Base-by-base conservation (phyloP, 2,329 filamentous ascomycete species). In the Periconia macrospinosa region DNA sequence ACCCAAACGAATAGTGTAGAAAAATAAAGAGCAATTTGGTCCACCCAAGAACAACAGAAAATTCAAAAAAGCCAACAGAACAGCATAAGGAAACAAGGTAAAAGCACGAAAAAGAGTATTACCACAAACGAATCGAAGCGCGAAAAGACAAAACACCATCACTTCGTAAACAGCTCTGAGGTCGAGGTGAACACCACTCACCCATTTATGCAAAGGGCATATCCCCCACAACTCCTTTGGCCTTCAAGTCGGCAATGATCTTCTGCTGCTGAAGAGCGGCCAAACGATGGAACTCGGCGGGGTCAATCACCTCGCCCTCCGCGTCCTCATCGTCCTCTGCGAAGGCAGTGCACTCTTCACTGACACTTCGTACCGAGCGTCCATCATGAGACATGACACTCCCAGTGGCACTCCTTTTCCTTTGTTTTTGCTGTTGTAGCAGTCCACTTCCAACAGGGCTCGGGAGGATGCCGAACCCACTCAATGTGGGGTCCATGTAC, bases 261-360 rank as follows among this genome's bases (percentile, higher is more conserved):
- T 37, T 20, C 41, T 15, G n/a, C 30, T 50, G 48, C 30, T 45
- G 27, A 18, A 33, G 7, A 8, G 19, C 27, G 10, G 35, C 43
- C 43, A 30, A 20, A 13, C 14, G 19, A 35, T 41, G 41, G 14
- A 10, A 10, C 15, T 23, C 45, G 5, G 19, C 27, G 18, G 8
- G 13, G 8, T 37, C 48, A 15, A 27, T 30, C 8, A 6, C 42
- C 18, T 44, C 44, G 10, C 27, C 45, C 19, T 47, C 50, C 8
- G 30, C 43, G 18, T 47, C 50, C 9, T 50, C 48, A 20, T 47
- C 45, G 2, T 44, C 50, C 6, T 52, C 49, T 9, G 44, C 35
- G 14, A 15, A 14, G 33, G 43, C 19, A 14, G 43, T 30, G 27
- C 30, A 49, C 17, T 50, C 43, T 14, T 49, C 47, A 30, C 45